A percentile compares a stretch with the other conserved stretches of the same genome.
Conservation (phyloP, 2,329 filamentous ascomycete genomes). For the Aspergillus flavus region DNA sequence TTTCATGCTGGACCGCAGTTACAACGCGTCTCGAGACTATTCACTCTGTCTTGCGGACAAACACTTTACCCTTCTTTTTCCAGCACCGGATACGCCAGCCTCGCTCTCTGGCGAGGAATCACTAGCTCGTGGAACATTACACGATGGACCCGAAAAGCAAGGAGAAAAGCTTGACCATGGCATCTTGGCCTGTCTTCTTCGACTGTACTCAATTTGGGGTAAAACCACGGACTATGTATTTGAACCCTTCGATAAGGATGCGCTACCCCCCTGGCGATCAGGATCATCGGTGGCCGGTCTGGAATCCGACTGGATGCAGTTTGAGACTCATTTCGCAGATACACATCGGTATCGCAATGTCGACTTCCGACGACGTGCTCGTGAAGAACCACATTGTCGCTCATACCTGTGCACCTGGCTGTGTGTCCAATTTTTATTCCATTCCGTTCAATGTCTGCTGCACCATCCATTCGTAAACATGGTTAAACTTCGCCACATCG, state of each 20-base stretch:
- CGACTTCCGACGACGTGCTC: slow-evolving; percentile 27
- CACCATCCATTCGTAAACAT: slow-evolving; percentile 33
- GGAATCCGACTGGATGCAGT: slow-evolving; percentile 31
- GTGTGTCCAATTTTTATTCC: slow-evolving; percentile 31
- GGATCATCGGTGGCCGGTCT: slow-evolving; percentile 26
- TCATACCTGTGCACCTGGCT: slow-evolving; percentile 30
- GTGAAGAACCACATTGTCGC: slow-evolving; percentile 24
- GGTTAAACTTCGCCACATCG: slow-evolving; percentile 29
- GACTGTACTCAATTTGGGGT: slow-evolving; percentile 28
- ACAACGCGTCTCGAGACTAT: slow-evolving; percentile 28
- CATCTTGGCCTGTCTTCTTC: slow-evolving; percentile 25
- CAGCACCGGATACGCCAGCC: slow-evolving; percentile 4
- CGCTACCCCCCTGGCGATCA: slow-evolving; percentile 26
- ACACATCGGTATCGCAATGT: slow-evolving; percentile 31
- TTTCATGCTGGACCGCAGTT: slow-evolving; percentile 31
- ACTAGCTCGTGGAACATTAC: slow-evolving; percentile 14
- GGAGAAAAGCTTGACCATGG: slow-evolving; percentile 25
- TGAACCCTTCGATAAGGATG: slow-evolving; percentile 18
- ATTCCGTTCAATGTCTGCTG: slow-evolving; percentile 27
- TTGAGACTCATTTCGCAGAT: slow-evolving; percentile 31
- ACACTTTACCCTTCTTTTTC: slow-evolving; percentile 27
- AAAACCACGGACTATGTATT: slow-evolving; percentile 31
- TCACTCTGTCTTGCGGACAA: slow-evolving; percentile 28
- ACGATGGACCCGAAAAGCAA: slow-evolving; percentile 19
- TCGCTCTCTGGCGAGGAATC: neutral